These are phyloP conservation scores for Didymellaceae sp. DNA, from an alignment of 2,329 filamentous ascomycete genomes.

Conservation along the genomic window DNA sequence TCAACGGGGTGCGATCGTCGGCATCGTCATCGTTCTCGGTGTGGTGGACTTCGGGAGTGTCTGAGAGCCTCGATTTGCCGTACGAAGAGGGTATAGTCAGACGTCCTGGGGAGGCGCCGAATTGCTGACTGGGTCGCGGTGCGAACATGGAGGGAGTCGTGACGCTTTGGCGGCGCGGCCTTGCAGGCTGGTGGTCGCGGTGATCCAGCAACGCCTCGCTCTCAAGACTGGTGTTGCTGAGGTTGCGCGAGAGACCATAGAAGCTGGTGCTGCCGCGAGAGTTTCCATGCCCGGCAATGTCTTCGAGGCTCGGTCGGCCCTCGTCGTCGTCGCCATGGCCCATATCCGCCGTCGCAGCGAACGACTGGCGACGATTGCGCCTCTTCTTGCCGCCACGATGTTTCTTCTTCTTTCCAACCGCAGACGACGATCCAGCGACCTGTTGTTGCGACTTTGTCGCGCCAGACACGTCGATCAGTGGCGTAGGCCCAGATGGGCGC, in stretches of 20 bases:
- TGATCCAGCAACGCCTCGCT: slow-evolving; percentile 90
- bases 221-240: slow-evolving; percentile 86
- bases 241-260: slow-evolving; percentile 63
- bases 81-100: slow-evolving; percentile 22
- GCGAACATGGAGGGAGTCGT: slow-evolving; percentile 44
- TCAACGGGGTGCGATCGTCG: slow-evolving; percentile 63
- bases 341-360: slow-evolving; percentile 62
- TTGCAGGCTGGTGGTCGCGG: slow-evolving; percentile 60
- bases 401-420: slow-evolving; percentile 68
- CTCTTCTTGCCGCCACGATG: slow-evolving; percentile 81
- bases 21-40: slow-evolving; percentile 57
- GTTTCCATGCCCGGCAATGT: slow-evolving; percentile 21
- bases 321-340: slow-evolving; percentile 64
- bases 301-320: slow-evolving; percentile 54
- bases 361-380: slow-evolving; percentile 78
- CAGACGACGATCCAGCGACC: slow-evolving; percentile 18
- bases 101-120: slow-evolving; percentile 29
- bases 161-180: slow-evolving; percentile 53
- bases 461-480: slow-evolving; percentile 14
- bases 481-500: slow-evolving; percentile 13
- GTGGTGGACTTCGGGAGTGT: slow-evolving; percentile 45
- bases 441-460: slow-evolving; percentile 1
- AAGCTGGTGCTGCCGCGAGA: slow-evolving; percentile 56
- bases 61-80: slow-evolving; percentile 38
- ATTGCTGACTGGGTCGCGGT: slow-evolving; percentile 35